Evolutionary conservation across 2,329 filamentous ascomycete species (phyloP), one percentile per base, ranked within the genome.

Genomic region (Ceratocystis huliohia): DNA sequence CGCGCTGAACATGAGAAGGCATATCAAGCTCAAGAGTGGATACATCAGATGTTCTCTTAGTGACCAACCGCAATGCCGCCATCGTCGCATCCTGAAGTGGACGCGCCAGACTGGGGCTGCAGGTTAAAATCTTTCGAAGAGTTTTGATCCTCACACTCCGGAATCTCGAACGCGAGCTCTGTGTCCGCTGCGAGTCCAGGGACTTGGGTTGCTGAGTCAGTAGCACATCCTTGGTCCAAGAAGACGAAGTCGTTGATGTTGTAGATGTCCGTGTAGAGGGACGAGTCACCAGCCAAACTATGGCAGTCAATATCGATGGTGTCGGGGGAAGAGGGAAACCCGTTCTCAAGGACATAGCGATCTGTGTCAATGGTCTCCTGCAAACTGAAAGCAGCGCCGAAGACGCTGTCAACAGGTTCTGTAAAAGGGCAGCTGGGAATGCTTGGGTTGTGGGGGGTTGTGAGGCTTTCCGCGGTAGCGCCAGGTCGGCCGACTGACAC

Each of bases 401-500:
- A 81, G 82, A 86, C 79, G 84, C 84, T 78, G 81, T 82, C 76
- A 85, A 78, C 75, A 84, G 80, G 75, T 81, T 81, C 75, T 79
- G 81, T 74, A 84, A 79, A 74, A 82, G 81, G 71, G 81, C 80
- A 74, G 37, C 41, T n/a, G 46, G 64, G 15, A 17, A 66, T 7
- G 46, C n/a, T 37, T 41, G 64, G 61, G 61, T 53, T 61, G 57
- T 61, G 20, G 63, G 10, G 10, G 37, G 33, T 46, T 15, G 48
- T 13, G 61, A 61, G 57, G 62, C 63, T 59, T 46, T 64, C 53
- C 56, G 48, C 72, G 75, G 78, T 74, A 73, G 78, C 70, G 76
- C 78, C 76, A 78, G 80, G 78, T 82, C 83, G 81, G 80, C 84
- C 88, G 89, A 93, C 87, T 85, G 94, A 97, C 94, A 99, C 94